Evolutionary conservation across 371 early-diverging fungal genomes (phyloP).

Genomic region (Apophysomyces variabilis): DNA sequence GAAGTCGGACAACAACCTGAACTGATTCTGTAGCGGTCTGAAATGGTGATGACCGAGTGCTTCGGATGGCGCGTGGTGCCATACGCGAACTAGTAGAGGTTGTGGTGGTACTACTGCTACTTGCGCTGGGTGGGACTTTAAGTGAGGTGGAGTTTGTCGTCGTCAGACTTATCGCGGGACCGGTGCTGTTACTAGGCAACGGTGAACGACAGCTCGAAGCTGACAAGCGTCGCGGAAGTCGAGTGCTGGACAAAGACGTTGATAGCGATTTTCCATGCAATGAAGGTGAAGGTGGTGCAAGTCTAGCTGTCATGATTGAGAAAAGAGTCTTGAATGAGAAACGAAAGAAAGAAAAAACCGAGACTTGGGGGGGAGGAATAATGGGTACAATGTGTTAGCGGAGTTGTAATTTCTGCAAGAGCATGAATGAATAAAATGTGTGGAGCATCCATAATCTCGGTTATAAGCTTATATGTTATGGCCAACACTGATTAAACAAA

Average conservation of each 20-base stretch:
- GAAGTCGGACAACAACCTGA: background rate
- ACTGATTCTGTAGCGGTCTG: background rate
- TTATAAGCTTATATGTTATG: too few relatives aligned
- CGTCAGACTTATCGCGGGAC: background rate
- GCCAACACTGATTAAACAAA: too few relatives aligned
- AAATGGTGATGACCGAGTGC: conserved; percentile 5
- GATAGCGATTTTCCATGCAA: background rate
- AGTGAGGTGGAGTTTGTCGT: background rate
- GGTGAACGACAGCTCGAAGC: background rate
- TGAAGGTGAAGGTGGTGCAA: conserved; percentile 4
- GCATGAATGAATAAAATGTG: background rate
- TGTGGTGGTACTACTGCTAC: background rate
- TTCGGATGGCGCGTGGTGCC: conserved; percentile 3
- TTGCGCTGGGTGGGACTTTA: background rate
- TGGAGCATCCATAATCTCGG: background rate
- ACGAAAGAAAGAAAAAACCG: conserved; percentile 1
- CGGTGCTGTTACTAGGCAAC: conserved; percentile 1
- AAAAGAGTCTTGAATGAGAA: background rate
- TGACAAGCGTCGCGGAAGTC: conserved; percentile 1
- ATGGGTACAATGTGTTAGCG: background rate
- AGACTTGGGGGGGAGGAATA: background rate
- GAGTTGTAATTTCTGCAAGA: background rate
- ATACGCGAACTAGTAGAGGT: background rate
- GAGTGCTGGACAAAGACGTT: background rate
- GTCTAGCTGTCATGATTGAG: background rate